A percentile compares a stretch with the other conserved stretches of the same genome.
Conservation (phyloP, 75 land plant species). For the Selaginella tamariscina region DNA sequence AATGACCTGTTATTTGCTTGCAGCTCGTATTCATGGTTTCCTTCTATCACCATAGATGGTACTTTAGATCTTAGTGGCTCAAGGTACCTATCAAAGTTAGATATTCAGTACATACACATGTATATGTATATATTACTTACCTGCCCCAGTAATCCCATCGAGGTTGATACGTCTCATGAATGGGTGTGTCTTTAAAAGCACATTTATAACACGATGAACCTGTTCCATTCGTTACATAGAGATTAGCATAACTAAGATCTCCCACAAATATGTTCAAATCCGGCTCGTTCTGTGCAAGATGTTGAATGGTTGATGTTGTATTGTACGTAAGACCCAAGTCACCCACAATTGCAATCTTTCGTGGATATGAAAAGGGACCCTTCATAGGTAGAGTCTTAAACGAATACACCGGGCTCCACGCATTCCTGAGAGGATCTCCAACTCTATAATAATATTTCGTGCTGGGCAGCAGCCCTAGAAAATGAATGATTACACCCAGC, state of each 20-base stretch:
- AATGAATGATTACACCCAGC: too few species aligned
- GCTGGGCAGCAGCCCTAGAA: neutral
- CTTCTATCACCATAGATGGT: constrained; percentile 9
- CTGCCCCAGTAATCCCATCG: constrained; percentile 12
- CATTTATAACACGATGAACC: constrained; percentile 3
- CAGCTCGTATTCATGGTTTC: constrained; percentile 3
- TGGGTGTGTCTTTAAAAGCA: neutral
- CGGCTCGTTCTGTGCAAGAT: neutral
- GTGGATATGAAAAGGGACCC: neutral
- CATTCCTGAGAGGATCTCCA: constrained; percentile 9
- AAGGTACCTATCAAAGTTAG: neutral
- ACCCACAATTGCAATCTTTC: constrained; percentile 3
- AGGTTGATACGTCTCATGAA: constrained; percentile 12
- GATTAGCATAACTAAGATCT: constrained; percentile 9
- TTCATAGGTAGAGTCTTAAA: neutral
- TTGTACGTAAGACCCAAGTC: constrained; percentile 9
- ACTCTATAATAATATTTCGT: constrained; percentile 2
- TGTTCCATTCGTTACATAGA: constrained; percentile 7
- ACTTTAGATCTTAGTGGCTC: neutral
- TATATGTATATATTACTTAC: neutral
- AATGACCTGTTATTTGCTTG: neutral
- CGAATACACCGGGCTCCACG: neutral
- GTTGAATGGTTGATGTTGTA: constrained; percentile 1
- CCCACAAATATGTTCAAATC: constrained; percentile 5
- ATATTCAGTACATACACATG: neutral